These are phyloP conservation scores for Dryas alaskensis DNA, from an alignment of 306 rosid species.

Conservation along the genomic window DNA sequence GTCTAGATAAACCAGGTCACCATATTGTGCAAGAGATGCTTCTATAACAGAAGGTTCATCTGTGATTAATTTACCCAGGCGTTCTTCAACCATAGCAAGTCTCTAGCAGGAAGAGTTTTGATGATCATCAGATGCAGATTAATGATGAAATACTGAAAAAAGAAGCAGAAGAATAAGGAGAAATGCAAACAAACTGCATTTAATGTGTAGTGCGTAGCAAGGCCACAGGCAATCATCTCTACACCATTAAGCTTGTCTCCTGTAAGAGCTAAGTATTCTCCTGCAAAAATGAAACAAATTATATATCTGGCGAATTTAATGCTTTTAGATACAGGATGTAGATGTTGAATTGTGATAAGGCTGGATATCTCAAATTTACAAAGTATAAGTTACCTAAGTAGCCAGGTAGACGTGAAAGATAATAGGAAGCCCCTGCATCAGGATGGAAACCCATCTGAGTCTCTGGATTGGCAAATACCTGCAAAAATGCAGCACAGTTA, in stretches of 20 bases:
- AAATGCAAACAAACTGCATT: slow-evolving; percentile 56
- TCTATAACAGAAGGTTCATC: slow-evolving; percentile 80
- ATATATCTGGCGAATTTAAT: not conserved
- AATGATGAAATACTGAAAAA: slow-evolving; percentile 18
- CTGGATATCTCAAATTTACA: not conserved
- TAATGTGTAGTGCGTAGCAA: slow-evolving; percentile 78
- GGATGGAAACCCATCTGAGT: slow-evolving; percentile 96
- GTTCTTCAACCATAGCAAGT: slow-evolving; percentile 77
- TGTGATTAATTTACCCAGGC: slow-evolving; percentile 71
- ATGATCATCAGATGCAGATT: slow-evolving; percentile 17
- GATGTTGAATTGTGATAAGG: not conserved
- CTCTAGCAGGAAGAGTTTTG: slow-evolving; percentile 49
- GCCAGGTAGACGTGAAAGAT: slow-evolving; percentile 93
- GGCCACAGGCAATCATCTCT: slow-evolving; percentile 93
- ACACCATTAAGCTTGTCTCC: slow-evolving; percentile 96
- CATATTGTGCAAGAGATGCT: slow-evolving; percentile 77
- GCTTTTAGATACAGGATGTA: slow-evolving; percentile 11
- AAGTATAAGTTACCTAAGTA: slow-evolving; percentile 59
- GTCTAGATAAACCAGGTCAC: slow-evolving; percentile 86
- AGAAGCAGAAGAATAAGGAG: slow-evolving; percentile 14
- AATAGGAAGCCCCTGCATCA: slow-evolving; percentile 94
- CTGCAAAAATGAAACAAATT: slow-evolving; percentile 38
- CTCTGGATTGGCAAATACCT: slow-evolving; percentile 84
- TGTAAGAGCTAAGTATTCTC: slow-evolving; percentile 94
- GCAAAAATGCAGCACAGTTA: slow-evolving; percentile 27